Percentiles rank a stretch among this genome's conserved stretches.
Evolutionary conservation across 805 yeast species (phyloP).

Genomic region (Ogataea degrootiae): DNA sequence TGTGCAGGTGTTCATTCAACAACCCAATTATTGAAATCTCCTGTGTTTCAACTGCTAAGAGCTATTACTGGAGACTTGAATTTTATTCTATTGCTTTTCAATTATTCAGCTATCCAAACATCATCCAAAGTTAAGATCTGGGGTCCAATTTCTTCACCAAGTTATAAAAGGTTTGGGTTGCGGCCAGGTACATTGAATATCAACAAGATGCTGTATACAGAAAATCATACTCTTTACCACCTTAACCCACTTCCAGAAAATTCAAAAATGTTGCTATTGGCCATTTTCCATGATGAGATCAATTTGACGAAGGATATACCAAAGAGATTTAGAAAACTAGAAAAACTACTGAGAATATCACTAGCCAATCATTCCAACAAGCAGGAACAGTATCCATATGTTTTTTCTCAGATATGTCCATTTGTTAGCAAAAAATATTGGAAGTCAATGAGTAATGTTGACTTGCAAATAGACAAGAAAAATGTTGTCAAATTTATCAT

Average conservation of each 20-base stretch:
- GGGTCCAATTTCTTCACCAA: conserved; percentile 16
- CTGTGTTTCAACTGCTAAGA: conserved; percentile 41
- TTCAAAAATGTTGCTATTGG: conserved; percentile 5
- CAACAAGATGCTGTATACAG: conserved; percentile 25
- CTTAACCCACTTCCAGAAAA: conserved; percentile 22
- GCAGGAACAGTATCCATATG: conserved; percentile 30
- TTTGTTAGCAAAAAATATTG: neutral
- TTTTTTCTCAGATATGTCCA: conserved; percentile 33
- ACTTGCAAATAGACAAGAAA: conserved; percentile 27
- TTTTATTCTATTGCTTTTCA: conserved; percentile 38
- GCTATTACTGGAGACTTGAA: conserved; percentile 33
- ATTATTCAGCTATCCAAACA: conserved; percentile 28
- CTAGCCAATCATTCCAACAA: conserved; percentile 30
- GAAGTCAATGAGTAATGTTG: conserved; percentile 24
- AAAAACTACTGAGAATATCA: conserved; percentile 17
- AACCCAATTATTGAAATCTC: conserved; percentile 36
- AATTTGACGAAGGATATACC: conserved; percentile 12
- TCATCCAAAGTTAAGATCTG: conserved; percentile 13
- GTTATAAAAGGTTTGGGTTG: neutral
- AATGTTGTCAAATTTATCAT: conserved; percentile 40
- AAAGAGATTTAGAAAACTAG: conserved; percentile 21
- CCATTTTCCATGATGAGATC: conserved; percentile 10
- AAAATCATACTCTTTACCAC: conserved; percentile 8
- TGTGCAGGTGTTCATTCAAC: conserved; percentile 34
- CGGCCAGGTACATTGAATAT: conserved; percentile 9